Evolutionary conservation across 176 grass and related monocot species (phyloP).

Genomic region (Miscanthus lutarioriparius): DNA sequence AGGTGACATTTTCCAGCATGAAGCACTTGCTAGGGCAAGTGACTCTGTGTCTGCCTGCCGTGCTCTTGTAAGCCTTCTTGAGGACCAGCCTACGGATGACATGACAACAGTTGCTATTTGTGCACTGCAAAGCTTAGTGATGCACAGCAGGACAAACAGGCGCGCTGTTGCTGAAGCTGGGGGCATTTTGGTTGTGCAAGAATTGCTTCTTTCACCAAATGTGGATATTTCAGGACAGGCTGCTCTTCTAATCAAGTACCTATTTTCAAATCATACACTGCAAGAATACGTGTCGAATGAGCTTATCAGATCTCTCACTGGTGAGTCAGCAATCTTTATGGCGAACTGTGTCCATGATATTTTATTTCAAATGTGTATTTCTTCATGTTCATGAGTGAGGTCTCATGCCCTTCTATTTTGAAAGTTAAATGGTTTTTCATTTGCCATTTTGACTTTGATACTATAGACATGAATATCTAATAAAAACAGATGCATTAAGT

Average conservation of each 20-base stretch:
- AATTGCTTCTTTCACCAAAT: slow-evolving; percentile 80
- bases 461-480: slow-evolving; percentile 6
- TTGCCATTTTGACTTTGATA: slow-evolving; percentile 7
- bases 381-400: slow-evolving; percentile 27
- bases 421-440: neutral
- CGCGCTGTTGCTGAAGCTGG: slow-evolving; percentile 87
- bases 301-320: slow-evolving; percentile 93
- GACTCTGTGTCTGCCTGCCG: slow-evolving; percentile 78
- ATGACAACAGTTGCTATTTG: slow-evolving; percentile 97
- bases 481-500: slow-evolving; percentile 4
- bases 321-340: slow-evolving; percentile 39
- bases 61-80: slow-evolving; percentile 87
- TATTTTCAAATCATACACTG: slow-evolving; percentile 97
- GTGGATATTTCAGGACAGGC: slow-evolving; percentile 86
- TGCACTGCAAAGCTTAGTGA: slow-evolving; percentile 90
- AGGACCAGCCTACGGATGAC: slow-evolving; percentile 92
- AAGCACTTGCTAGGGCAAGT: slow-evolving; percentile 84
- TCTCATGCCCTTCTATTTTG: slow-evolving; percentile 6
- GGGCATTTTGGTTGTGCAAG: slow-evolving; percentile 90
- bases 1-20: slow-evolving; percentile 97
- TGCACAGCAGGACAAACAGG: slow-evolving; percentile 98
- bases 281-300: slow-evolving; percentile 98
- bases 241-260: slow-evolving; percentile 80
- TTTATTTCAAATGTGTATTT: slow-evolving; percentile 2
- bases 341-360: neutral